Base-by-base conservation (phyloP, 306 rosid genomes). In the Prunus armeniaca region DNA sequence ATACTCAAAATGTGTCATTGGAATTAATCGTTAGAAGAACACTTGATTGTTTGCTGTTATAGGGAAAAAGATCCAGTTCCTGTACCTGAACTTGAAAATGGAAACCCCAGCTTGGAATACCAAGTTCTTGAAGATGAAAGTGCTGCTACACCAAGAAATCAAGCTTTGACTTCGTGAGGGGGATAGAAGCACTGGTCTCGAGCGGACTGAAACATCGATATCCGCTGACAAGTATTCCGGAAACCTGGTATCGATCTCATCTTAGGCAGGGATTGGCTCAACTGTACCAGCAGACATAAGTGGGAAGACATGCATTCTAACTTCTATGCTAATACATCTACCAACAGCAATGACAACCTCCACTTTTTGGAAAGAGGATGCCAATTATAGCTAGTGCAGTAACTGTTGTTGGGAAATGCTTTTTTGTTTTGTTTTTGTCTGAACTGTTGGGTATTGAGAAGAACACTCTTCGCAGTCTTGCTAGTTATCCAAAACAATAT, bases 61-160 rank as follows among this genome's bases (percentile, higher is more conserved):
- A 88, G 89, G 74, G 96, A 70, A 77, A 86, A 78, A 54, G 83
- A 84, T 20, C 45, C 76, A 19, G 79, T 12, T 62, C 64, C 79
- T 20, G 45, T 54, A 34, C 18, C 83, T 61, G 28, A 61, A 77
- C 61, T 30, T 3, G 88, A 80, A 67, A 67, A 62, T 69, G 92
- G 74, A 60, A 70, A 76, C 78, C 12, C 63, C 50, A 61, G 77
- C 50, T 45, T 58, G 69, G 65, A 75, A 43, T 88, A 88, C 75
- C 84, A 83, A 47, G 74, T 47, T 56, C 86, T 90, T 49, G 18
- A 58, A 15, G 75, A 73, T 61, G 89, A 83, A 62, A 84, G 28
- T 74, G 73, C 76, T 56, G 17, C 65, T 47, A 20, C 60, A 34
- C 32, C 81, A 69, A 74, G 49, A 75, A 70, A 78, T 24, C 75